Conservation (phyloP, 441 rosid species). For the Populus hybrid region DNA sequence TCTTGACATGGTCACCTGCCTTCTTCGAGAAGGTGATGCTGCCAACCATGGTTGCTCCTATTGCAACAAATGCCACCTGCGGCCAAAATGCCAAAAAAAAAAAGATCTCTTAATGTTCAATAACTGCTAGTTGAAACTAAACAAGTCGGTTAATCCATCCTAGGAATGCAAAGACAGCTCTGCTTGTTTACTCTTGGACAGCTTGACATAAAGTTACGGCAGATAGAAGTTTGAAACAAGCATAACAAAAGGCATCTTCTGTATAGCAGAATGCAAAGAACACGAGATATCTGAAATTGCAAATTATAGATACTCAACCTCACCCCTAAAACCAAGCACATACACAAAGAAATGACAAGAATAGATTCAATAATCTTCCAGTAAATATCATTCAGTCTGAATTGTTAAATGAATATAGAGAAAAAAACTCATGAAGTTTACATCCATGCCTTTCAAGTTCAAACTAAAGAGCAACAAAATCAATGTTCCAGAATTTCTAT, state of each 20-base stretch:
- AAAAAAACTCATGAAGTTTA: no score
- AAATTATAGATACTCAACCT: not conserved
- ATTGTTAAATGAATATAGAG: no score
- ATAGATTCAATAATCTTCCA: no score
- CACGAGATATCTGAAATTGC: not conserved
- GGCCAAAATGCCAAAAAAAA: slow-evolving; percentile 2
- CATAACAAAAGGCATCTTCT: not conserved
- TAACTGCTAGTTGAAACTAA: not conserved
- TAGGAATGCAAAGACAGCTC: not conserved
- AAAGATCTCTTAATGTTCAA: not conserved
- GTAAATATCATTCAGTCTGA: no score
- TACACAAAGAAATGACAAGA: no score
- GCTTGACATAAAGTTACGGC: not conserved
- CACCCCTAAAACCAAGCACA: not conserved
- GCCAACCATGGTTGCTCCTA: slow-evolving; percentile 98
- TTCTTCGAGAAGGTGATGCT: slow-evolving; percentile 66
- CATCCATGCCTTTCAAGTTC: no score
- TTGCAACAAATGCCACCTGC: slow-evolving; percentile 95
- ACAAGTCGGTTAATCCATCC: not conserved
- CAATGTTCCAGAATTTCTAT: no score
- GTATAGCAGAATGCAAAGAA: not conserved
- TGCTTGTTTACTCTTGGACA: not conserved
- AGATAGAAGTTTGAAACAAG: not conserved
- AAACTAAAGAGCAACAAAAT: no score
- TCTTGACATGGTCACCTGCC: slow-evolving; percentile 62